phyloP scores from a whole-genome alignment of 176 grass and related monocot genomes.

The Rhipidocladum racemiflorum region DNA sequence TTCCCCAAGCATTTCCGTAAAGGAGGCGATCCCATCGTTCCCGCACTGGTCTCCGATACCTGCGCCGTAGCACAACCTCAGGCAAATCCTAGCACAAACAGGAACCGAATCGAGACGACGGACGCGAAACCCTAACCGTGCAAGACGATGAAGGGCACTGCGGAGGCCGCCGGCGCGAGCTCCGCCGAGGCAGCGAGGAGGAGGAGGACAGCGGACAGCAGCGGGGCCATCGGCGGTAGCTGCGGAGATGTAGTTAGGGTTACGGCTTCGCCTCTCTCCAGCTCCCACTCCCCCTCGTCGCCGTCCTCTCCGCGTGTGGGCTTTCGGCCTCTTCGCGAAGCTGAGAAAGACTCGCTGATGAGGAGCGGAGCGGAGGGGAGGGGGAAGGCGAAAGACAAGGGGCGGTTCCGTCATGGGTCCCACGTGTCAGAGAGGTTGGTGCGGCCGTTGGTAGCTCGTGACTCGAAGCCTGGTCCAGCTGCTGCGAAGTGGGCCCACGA shows the following conservation, averaged over 20 bases:
- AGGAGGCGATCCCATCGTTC: conserved; percentile 64
- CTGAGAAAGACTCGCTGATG: not conserved
- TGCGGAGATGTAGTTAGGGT: not conserved
- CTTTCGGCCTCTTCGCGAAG: no score
- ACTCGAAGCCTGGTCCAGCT: not conserved
- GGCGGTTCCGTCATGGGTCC: not conserved
- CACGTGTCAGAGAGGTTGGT: not conserved
- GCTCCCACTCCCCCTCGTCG: not conserved
- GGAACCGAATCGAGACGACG: not conserved
- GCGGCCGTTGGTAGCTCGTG: not conserved
- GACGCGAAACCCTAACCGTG: conserved; percentile 44
- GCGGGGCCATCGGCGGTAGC: not conserved
- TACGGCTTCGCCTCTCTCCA: not conserved
- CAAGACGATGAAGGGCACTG: conserved; percentile 66
- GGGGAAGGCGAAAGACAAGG: not conserved
- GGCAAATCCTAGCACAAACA: not conserved
- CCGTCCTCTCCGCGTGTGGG: not conserved
- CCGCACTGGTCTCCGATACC: conserved; percentile 87
- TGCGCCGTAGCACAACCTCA: conserved; percentile 22
- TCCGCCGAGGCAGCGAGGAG: not conserved
- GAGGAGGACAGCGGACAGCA: not conserved
- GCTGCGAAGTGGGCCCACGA: not conserved
- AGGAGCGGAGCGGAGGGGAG: not conserved
- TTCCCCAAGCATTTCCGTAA: conserved; percentile 66
- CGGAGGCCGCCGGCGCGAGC: conserved; percentile 31